Base-by-base conservation (phyloP, 163 green algal genomes). In the Chloromonas sp. region DNA sequence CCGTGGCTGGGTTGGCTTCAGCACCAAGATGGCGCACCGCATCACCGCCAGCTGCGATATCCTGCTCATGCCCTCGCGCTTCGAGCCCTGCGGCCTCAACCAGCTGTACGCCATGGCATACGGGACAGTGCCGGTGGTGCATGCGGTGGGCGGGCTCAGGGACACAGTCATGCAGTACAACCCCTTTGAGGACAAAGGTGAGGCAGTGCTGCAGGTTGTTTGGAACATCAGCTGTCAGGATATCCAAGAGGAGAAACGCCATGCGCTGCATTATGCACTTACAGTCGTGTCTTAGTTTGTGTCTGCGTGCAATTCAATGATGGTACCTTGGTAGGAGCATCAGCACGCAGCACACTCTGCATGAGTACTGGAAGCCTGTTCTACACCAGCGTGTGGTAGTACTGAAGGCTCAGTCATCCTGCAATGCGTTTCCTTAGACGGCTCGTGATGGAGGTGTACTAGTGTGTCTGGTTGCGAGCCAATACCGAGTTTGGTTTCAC, bases 71-170 rank as follows among this genome's bases (percentile, higher is more conserved):
- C 95, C 95, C 71, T 95, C 90, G 3, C 91, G 93, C 84, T 96
- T 96, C 71, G 93, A 96, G 89, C 93, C 93, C n/a, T 94, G 87
- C 83, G 88, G 89, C 36, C 86, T 95, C 14, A 94, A 93, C 83
- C 93, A 95, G 92, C 92, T 99, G 81, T 98, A 98, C 82, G 95
- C 96, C 36, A 98, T 98, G 95, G 90, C 91, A 0, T 97, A 97
- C 84, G 94, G 94, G 60, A 97, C 95, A 0, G 89, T 97, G 0
- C 94, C 94, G 2, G 87, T 94, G 14, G 95, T 98, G 85, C 95
- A 98, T 82, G 92, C 94, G 0, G 95, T 98, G 2, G 96, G 96
- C 66, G 96, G 96, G 0, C 89, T 99, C 83, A 85, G 95, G 1
- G 96, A 99, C 86, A 99, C 97, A 2, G 96, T 99, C 0, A 87